A percentile compares a stretch with the other conserved stretches of the same genome.
These are phyloP conservation scores for Aspergillus egyptiacus DNA, from an alignment of 495 filamentous ascomycete genomes.

Conservation along the genomic window DNA sequence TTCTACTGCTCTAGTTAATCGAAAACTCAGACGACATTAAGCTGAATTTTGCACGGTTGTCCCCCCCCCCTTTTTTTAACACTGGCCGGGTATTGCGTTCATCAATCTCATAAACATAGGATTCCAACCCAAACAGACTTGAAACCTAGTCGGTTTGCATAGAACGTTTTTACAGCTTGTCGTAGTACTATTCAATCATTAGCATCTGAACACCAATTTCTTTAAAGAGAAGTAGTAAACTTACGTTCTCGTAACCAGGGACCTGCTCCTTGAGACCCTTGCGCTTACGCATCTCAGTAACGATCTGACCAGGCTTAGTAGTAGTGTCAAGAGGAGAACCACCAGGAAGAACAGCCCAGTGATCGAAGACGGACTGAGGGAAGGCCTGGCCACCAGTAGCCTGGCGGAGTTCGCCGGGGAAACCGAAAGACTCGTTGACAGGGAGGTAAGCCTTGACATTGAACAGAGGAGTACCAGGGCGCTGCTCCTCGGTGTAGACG, in stretches of 20 bases:
- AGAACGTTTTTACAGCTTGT: constrained; percentile 79
- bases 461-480: constrained; percentile 97
- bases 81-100: constrained; percentile 46
- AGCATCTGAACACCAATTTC: constrained; percentile 33
- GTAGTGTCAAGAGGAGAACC: constrained; percentile 84
- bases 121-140: constrained; percentile 34
- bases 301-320: constrained; percentile 79
- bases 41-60: constrained; percentile 22
- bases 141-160: constrained; percentile 29
- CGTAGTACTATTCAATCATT: constrained; percentile 78
- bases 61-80: constrained; percentile 27
- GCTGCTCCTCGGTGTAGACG: constrained; percentile 98
- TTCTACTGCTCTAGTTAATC: constrained; percentile 31
- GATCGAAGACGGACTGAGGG: constrained; percentile 97
- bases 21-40: constrained; percentile 27
- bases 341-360: constrained; percentile 93
- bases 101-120: constrained; percentile 47
- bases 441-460: constrained; percentile 99
- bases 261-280: constrained; percentile 98
- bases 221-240: constrained; percentile 39
- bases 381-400: constrained; percentile 96
- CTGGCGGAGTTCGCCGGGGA: constrained; percentile 93
- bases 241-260: constrained; percentile 88
- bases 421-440: constrained; percentile 99
- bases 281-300: constrained; percentile 89